Evolutionary conservation across 768 basidiomycete species (phyloP), one percentile per base, ranked within the genome.

Genomic region (Nevesoporus exiguus): DNA sequence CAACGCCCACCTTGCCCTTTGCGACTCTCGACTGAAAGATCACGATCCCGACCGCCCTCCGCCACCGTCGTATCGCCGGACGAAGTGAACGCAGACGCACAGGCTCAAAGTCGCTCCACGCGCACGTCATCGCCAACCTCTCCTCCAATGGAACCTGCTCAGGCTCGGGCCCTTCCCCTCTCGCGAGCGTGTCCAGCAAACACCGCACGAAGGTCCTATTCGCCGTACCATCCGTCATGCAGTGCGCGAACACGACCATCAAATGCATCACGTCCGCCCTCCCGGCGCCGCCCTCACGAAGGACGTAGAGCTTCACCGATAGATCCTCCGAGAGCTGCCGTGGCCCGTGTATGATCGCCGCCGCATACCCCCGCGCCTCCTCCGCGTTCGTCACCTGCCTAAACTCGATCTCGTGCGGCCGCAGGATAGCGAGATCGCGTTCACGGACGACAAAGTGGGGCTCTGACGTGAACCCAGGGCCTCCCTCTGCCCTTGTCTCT

Each of bases 161-260:
- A 25, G 52, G 54, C 24, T 62, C 55, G 5, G 37, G 15, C 0
- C n/a, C 33, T 22, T 7, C 39, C 4, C 50, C 47, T 5, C 58
- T 41, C 41, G 49, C 49, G 25, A 84, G 68, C 5, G 72, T 65
- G 29, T 81, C 72, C 47, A 83, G 59, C 51, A 84, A 76, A 19
- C 71, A 71, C 50, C 76, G 76, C 48, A 76, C 43, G 13, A 83
- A 56, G 1, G 74, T 74, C 8, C 59, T 54, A 50, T 74, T 77
- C n/a, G 76, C 70, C 37, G 73, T 73, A 15, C 77, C 80, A 62
- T 84, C 82, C 0, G 77, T 73, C 36, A 84, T 76, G 49, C 69
- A 66, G 59, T 85, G 83, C 0, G 81, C 74, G 11, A 74, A 66
- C 33, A 75, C 62, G 25, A 80, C 62, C 21, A 81, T 49, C 43